These are phyloP conservation scores for Mycena albidolilacea DNA, from an alignment of 768 basidiomycete genomes.

Conservation along the genomic window DNA sequence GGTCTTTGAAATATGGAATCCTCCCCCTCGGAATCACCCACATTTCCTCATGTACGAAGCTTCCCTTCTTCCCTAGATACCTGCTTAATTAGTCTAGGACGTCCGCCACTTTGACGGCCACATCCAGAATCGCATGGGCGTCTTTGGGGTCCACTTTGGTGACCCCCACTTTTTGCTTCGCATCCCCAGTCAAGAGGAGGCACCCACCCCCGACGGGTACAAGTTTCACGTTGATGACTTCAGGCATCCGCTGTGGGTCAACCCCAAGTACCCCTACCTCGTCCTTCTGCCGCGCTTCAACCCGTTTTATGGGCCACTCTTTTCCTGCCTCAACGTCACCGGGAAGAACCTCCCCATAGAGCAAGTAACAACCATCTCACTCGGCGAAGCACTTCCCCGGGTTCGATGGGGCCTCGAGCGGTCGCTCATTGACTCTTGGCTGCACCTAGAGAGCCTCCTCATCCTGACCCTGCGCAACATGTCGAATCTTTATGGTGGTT, in stretches of 20 bases:
- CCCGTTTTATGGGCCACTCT: conserved; percentile 32
- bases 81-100: conserved; percentile 6
- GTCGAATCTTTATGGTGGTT: conserved; percentile 22
- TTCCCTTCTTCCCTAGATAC: conserved; percentile 14
- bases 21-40: conserved; percentile 11
- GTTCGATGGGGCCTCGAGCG: conserved; percentile 30
- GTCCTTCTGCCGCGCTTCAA: conserved; percentile 30
- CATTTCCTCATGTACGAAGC: conserved; percentile 20
- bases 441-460: conserved; percentile 16
- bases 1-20: conserved; percentile 26
- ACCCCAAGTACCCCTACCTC: conserved; percentile 29
- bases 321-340: conserved; percentile 27
- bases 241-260: conserved; percentile 27
- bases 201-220: conserved; percentile 25
- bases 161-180: conserved; percentile 26
- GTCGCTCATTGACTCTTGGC: conserved; percentile 28
- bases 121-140: conserved; percentile 24
- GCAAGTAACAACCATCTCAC: not conserved
- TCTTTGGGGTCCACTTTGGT: conserved; percentile 36
- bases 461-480: conserved; percentile 26
- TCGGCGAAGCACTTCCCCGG: not conserved
- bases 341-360: conserved; percentile 28
- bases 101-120: conserved; percentile 26
- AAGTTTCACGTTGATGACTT: conserved; percentile 22
- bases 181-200: conserved; percentile 26